Evolutionary conservation across 2,329 filamentous ascomycete genomes (phyloP), one percentile per base, ranked within the genome.

Genomic region (Alternaria longipes): DNA sequence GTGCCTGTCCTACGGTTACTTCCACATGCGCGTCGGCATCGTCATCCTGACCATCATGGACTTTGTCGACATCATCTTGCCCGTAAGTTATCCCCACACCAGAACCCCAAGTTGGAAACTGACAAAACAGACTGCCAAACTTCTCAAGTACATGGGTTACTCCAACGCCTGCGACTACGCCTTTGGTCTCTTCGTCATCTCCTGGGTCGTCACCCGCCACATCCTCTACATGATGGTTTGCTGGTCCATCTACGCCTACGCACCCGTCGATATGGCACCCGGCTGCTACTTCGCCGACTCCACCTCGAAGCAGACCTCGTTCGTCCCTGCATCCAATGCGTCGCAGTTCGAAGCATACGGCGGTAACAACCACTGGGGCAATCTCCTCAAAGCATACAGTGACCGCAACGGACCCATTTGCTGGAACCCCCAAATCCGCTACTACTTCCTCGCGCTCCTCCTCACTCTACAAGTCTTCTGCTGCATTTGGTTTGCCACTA

Each of bases 41-140:
- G 86, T 97, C 49, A 93, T 98, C 62, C 83, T 99, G 52, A 90
- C 93, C 55, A 85, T 97, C 67, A 97, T 98, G 93, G 95, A 99
- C 74, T 85, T 97, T 54, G 92, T 96, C 47, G 95, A 98, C 75
- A 85, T 97, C 52, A 85, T 97, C 62, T 85, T 99, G 41, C 91
- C 94, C 45, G 92, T 97, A 67, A 68, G 71, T 32, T 26, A 11
- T 8, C 24, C 16, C 2, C 26, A 2, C 24, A 14, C 24, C 1
- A 11, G 6, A 12, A n/a, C 14, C 3, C 3, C 22, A 9, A 47
- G 18, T 46, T 34, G 16, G 47, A 34, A 54, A 53, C 66, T 69
- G 46, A 68, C 66, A 64, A 54, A 56, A n/a, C 49, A 96, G 93
- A 83, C 89, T 30, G 95, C 95, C 69, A 99, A 99, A 80, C 92